Percentiles rank a stretch among this genome's conserved stretches.
Evolutionary conservation across 306 rosid genomes (phyloP).

Genomic region (Dalbergia cochinchinensis): DNA sequence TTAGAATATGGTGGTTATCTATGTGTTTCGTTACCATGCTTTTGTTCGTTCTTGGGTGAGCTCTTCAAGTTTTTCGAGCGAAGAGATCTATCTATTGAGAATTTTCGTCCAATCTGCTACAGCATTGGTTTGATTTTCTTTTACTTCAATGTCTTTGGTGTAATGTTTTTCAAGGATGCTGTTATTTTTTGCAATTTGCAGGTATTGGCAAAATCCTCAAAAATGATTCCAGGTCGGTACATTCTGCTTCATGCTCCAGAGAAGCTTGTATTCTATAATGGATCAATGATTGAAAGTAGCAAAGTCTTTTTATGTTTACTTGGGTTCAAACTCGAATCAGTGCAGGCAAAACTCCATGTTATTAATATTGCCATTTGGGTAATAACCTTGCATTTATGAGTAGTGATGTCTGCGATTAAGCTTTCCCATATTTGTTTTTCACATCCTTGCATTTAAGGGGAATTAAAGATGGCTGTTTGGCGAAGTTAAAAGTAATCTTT

Average conservation of each 20-base stretch:
- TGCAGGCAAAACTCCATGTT: background rate
- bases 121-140: background rate
- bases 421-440: background rate
- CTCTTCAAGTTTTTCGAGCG: background rate
- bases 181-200: background rate
- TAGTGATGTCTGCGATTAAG: background rate
- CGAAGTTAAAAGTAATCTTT: background rate
- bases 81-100: background rate
- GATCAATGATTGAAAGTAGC: background rate
- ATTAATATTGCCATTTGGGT: background rate
- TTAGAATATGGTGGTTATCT: background rate
- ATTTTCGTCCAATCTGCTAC: background rate
- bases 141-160: background rate
- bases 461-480: background rate
- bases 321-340: background rate
- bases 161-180: background rate
- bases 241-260: background rate
- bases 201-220: slow-evolving; percentile 27
- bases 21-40: background rate
- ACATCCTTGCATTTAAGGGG: background rate
- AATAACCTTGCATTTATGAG: background rate
- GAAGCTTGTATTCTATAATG: background rate
- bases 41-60: background rate
- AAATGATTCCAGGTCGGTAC: slow-evolving; percentile 58
- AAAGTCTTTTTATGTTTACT: background rate